phyloP scores from a whole-genome alignment of 129 eudicot species.

The Artemisia tridentata region DNA sequence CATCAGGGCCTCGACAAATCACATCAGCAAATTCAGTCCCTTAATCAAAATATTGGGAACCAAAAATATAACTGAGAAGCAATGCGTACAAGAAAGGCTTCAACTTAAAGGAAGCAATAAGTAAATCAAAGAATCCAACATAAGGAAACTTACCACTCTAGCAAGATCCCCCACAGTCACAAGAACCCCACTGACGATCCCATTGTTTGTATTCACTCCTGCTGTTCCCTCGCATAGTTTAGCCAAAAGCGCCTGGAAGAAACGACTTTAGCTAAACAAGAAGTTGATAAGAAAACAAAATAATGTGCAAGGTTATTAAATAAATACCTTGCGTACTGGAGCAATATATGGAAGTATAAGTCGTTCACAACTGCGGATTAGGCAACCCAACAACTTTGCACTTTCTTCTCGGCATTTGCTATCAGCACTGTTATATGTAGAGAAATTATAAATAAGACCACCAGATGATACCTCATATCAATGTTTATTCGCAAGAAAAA shows the following conservation, averaged over 20 bases:
- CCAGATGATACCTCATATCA: conserved; percentile 2
- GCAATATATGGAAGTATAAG: conserved; percentile 91
- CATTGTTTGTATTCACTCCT: conserved; percentile 79
- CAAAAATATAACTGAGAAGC: neutral
- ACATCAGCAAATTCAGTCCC: too few species aligned
- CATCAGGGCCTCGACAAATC: too few species aligned
- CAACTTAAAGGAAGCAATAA: conserved; percentile 6
- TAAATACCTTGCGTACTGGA: conserved; percentile 85
- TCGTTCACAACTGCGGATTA: conserved; percentile 93
- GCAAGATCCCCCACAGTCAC: conserved; percentile 97
- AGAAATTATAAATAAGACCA: neutral
- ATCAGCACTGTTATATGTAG: conserved; percentile 63
- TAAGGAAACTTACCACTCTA: conserved; percentile 70
- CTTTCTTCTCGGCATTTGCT: conserved; percentile 97
- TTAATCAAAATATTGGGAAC: conserved; percentile 12
- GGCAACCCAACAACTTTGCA: conserved; percentile 90
- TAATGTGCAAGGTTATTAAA: neutral
- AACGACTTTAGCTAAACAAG: conserved; percentile 17
- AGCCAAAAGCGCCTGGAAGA: conserved; percentile 82
- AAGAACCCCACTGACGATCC: conserved; percentile 85
- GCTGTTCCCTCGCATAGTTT: conserved; percentile 88
- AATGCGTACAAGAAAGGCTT: too few species aligned
- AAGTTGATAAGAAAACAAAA: conserved; percentile 12
- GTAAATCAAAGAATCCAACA: conserved; percentile 4
- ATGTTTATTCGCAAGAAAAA: neutral